Evolutionary conservation across 2,329 filamentous ascomycete species (phyloP), one percentile per base, ranked within the genome.

Genomic region (Rhynchosporium secalis): DNA sequence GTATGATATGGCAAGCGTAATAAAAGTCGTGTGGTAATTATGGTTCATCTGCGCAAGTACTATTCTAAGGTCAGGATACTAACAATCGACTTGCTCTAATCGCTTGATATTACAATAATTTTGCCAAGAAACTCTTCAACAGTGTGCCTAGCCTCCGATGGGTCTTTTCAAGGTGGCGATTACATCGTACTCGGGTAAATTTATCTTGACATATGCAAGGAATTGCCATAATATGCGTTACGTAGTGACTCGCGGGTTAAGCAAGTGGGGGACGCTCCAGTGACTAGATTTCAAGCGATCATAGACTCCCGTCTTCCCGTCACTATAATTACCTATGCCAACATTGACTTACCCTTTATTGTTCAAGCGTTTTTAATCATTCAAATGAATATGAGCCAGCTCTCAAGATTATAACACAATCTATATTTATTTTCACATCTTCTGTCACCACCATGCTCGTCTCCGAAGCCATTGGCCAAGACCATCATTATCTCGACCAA

Each of bases 401-500:
- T 43, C 7, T 5, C 15, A 43, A 8, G 4, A 5, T n/a, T n/a
- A n/a, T 43, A 43, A 43, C 2, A 43, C 12, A 15, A 43, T 20
- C 8, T n/a, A n/a, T 6, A n/a, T 1, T n/a, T 6, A 20, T 36
- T 15, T 36, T 36, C 13, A 7, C 4, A 33, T 33, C 13, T 38
- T 20, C 20, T 20, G 15, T 9, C 7, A 40, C 7, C 41, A 60
- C 31, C n/a, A 60, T 60, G 58, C 51, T 60, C 49, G 20, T 66
- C 45, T 62, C 62, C 10, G 74, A 77, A 49, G 69, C 67, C 36
- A 75, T 79, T 60, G 76, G 69, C 40, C 61, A 75, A 29, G 77
- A 79, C 62, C 77, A 79, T 65, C 66, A 62, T 9, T 72, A 76
- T 60, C 68, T 76, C 3, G 69, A 74, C 60, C 36, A 74, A 1